A percentile compares a stretch with the other conserved stretches of the same genome.
Evolutionary conservation across 345 rosid genomes (phyloP).

Genomic region (Salix brachista): DNA sequence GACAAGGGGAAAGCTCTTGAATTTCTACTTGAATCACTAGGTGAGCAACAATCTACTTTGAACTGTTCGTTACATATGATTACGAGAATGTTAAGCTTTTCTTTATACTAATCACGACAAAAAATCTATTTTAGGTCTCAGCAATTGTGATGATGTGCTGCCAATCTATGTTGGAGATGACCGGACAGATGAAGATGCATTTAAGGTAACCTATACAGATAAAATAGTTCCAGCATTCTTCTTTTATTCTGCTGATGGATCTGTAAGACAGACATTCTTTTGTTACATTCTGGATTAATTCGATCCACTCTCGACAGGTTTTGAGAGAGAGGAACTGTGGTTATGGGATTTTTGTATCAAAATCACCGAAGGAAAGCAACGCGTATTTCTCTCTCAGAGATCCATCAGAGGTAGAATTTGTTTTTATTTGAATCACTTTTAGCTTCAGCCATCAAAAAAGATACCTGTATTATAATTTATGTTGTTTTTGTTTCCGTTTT

Average conservation of each 20-base stretch:
- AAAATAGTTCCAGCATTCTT: not conserved
- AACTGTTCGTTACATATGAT: not conserved
- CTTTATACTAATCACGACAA: not conserved
- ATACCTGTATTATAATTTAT: not conserved
- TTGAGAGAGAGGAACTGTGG: conserved; percentile 71
- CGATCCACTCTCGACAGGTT: conserved; percentile 40
- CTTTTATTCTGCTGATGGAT: not conserved
- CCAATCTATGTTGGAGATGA: conserved; percentile 98
- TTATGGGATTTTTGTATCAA: conserved; percentile 76
- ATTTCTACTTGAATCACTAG: conserved; percentile 90
- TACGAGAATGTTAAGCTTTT: not conserved
- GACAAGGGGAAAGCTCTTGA: conserved; percentile 93
- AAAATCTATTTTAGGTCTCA: conserved; percentile 43
- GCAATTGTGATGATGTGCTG: conserved; percentile 67
- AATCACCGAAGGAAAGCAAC: conserved; percentile 70
- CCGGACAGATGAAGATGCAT: conserved; percentile 96
- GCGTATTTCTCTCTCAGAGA: conserved; percentile 83
- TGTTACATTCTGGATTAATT: not conserved
- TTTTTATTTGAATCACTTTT: not conserved
- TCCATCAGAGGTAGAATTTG: conserved; percentile 66
- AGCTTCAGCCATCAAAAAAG: not conserved
- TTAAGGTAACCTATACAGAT: conserved; percentile 48
- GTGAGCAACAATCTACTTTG: conserved; percentile 26
- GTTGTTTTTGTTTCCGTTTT: not conserved
- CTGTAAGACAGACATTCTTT: not conserved